Percentiles rank a stretch among this genome's conserved stretches.
Conservation (phyloP, 176 grass and related monocot genomes). For the Carex cristatella region DNA sequence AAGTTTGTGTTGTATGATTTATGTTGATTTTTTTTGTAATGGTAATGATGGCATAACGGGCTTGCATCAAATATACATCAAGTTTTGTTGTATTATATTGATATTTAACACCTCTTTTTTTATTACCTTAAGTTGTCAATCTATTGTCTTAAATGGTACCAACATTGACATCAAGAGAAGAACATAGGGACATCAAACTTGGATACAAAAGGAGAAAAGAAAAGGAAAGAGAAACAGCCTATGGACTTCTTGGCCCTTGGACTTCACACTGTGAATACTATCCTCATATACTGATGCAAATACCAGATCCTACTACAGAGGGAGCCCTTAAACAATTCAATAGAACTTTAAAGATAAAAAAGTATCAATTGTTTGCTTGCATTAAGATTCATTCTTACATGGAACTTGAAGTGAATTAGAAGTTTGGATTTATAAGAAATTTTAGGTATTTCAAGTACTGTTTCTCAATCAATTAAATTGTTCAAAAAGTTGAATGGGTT, state of each 20-base stretch:
- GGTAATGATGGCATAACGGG: background rate
- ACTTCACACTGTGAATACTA: background rate
- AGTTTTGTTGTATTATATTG: constrained; percentile 6
- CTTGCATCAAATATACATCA: background rate
- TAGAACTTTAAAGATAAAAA: background rate
- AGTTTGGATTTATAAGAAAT: no score
- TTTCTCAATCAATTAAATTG: background rate
- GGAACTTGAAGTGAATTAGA: background rate
- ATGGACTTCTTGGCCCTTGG: background rate
- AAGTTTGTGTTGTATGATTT: background rate
- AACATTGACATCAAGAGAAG: background rate
- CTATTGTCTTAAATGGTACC: background rate
- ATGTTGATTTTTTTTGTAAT: constrained; percentile 10
- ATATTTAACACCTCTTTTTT: background rate
- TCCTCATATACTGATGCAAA: background rate
- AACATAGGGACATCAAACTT: no score
- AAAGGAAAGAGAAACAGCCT: background rate
- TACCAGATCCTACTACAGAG: background rate
- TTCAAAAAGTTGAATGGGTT: no score
- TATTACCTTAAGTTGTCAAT: background rate
- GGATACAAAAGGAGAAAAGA: background rate
- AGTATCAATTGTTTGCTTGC: background rate
- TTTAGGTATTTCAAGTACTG: background rate
- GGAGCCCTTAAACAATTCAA: background rate
- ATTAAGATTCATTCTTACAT: background rate